phyloP scores from a whole-genome alignment of 306 rosid genomes.

The Glycine latifolia region DNA sequence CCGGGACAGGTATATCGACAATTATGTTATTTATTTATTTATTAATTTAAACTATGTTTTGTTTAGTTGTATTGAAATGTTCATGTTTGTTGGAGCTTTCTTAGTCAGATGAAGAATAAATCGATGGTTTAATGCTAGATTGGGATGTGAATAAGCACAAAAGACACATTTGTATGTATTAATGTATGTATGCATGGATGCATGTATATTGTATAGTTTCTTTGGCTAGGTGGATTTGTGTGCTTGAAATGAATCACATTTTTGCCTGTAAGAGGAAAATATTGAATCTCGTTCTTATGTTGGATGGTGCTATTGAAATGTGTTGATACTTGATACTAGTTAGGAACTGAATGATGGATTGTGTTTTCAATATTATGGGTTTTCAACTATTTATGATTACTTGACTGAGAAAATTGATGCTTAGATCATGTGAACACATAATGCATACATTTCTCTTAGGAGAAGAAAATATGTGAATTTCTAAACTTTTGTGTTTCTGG shows the following conservation, averaged over 20 bases:
- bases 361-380: slow-evolving; percentile 8
- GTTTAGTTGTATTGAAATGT: not conserved
- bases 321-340: not conserved
- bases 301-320: not conserved
- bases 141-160: not conserved
- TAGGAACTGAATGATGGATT: slow-evolving; percentile 11
- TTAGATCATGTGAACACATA: slow-evolving; percentile 22
- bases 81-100: not conserved
- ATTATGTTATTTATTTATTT: not conserved
- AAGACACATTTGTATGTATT: not conserved
- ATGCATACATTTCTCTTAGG: not conserved
- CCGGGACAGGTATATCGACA: slow-evolving; percentile 69
- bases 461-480: not conserved
- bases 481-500: slow-evolving; percentile 6
- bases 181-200: slow-evolving; percentile 7
- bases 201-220: not conserved
- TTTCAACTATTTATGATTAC: not conserved
- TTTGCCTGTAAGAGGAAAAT: slow-evolving; percentile 7
- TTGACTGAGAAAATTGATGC: slow-evolving; percentile 31
- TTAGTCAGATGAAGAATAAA: not conserved
- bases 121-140: slow-evolving; percentile 5
- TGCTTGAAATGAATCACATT: slow-evolving; percentile 21
- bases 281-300: not conserved
- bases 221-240: not conserved
- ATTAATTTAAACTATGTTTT: not conserved